These are phyloP conservation scores for Calophaca sinica DNA, from an alignment of 306 rosid genomes.

Conservation along the genomic window DNA sequence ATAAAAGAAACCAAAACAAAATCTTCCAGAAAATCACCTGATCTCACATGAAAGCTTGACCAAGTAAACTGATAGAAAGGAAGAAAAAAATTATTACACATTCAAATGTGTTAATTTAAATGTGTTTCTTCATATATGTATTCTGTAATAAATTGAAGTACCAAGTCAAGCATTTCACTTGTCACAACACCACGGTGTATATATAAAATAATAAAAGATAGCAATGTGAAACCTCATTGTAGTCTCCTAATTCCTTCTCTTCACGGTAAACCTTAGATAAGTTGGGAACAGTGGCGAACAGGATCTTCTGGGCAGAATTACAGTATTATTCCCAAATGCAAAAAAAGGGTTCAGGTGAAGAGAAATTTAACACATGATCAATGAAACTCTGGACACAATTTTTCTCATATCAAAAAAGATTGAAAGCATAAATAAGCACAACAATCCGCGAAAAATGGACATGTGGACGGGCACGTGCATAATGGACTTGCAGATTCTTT, in stretches of 20 bases:
- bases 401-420: conserved; percentile 52
- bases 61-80: conserved; percentile 42
- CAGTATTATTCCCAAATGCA: conserved; percentile 60
- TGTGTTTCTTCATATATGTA: conserved; percentile 64
- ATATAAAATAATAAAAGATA: conserved; percentile 55
- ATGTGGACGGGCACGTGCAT: conserved; percentile 57
- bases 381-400: conserved; percentile 56
- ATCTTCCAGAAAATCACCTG: conserved; percentile 32
- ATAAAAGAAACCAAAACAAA: not conserved
- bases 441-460: conserved; percentile 60
- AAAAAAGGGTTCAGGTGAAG: conserved; percentile 57
- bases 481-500: conserved; percentile 62
- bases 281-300: conserved; percentile 56
- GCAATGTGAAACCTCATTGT: conserved; percentile 74
- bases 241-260: conserved; percentile 64
- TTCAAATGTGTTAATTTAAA: conserved; percentile 55
- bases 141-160: conserved; percentile 74
- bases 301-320: conserved; percentile 49
- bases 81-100: conserved; percentile 54
- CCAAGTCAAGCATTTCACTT: conserved; percentile 67
- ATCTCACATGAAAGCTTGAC: conserved; percentile 36
- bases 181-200: conserved; percentile 68
- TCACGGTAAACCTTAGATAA: conserved; percentile 59
- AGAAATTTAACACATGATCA: conserved; percentile 54
- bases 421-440: conserved; percentile 61